These are phyloP conservation scores for Podospora fimiseda DNA, from an alignment of 495 filamentous ascomycete genomes.

Conservation along the genomic window DNA sequence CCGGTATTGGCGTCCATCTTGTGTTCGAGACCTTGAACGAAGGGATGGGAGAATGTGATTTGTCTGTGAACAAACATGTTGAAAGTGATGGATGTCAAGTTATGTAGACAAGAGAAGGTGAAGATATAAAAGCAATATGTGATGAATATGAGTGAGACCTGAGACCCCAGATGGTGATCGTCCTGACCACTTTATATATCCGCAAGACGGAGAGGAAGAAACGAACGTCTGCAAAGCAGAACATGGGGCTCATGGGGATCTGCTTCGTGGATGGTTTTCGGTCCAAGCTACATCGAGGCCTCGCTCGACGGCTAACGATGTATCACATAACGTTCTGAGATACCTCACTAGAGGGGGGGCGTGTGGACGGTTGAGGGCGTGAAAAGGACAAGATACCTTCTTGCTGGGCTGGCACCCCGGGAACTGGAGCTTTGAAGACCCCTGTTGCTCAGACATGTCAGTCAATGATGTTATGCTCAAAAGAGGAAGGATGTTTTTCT, in stretches of 20 bases:
- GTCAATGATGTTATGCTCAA: too few species aligned
- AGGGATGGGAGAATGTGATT: too few species aligned
- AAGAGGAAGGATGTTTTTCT: background rate
- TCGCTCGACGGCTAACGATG: background rate
- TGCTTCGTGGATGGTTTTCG: background rate
- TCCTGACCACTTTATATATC: background rate
- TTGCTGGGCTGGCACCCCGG: too few species aligned
- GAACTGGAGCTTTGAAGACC: too few species aligned
- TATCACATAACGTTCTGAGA: background rate
- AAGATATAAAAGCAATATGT: too few species aligned
- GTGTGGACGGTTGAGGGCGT: background rate
- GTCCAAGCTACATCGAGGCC: background rate
- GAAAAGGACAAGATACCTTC: background rate
- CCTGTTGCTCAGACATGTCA: too few species aligned
- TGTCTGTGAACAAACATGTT: too few species aligned
- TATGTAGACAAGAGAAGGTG: too few species aligned
- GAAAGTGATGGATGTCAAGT: too few species aligned
- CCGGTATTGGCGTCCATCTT: too few species aligned
- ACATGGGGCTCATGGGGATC: background rate
- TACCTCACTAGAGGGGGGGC: background rate
- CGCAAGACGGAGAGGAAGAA: background rate
- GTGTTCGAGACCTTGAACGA: too few species aligned
- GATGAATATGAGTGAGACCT: too few species aligned
- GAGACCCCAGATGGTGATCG: background rate
- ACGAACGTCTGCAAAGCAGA: background rate